Percentiles rank a stretch among this genome's conserved stretches.
phyloP scores from a whole-genome alignment of 2,329 filamentous ascomycete species.

The Exophiala sp. region DNA sequence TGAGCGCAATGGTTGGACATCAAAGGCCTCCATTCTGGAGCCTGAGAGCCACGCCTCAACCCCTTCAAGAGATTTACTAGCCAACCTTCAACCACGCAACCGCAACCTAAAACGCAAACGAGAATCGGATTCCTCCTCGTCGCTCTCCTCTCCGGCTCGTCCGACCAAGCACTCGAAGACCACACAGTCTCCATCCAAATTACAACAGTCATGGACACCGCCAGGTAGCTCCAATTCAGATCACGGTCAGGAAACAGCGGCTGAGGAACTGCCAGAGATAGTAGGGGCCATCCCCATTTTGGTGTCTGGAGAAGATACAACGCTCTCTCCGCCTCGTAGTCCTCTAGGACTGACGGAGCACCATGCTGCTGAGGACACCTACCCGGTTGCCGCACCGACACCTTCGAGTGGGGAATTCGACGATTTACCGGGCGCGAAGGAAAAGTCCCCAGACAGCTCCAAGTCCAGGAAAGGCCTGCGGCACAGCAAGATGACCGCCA shows the following conservation, averaged over 20 bases:
- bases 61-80: constrained; percentile 3
- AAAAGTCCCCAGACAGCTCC: constrained; percentile 1
- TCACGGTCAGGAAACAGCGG: neutral
- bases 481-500: constrained; percentile 17
- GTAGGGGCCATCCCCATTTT: neutral
- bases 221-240: constrained; percentile 21
- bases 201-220: constrained; percentile 29
- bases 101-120: constrained; percentile 25
- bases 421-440: neutral
- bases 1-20: constrained; percentile 75
- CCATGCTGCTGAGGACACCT: neutral
- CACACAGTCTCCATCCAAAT: constrained; percentile 27
- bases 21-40: constrained; percentile 27
- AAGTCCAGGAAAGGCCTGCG: neutral
- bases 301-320: constrained; percentile 1
- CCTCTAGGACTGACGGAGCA: constrained; percentile 4
- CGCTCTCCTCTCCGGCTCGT: constrained; percentile 11
- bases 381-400: neutral
- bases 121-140: constrained; percentile 9
- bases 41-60: constrained; percentile 17
- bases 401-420: neutral
- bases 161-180: constrained; percentile 16
- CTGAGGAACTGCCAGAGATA: constrained; percentile 1
- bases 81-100: constrained; percentile 5
- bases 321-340: constrained; percentile 26